phyloP scores from a whole-genome alignment of 805 yeast genomes.

The Kregervanrija fluxuum region DNA sequence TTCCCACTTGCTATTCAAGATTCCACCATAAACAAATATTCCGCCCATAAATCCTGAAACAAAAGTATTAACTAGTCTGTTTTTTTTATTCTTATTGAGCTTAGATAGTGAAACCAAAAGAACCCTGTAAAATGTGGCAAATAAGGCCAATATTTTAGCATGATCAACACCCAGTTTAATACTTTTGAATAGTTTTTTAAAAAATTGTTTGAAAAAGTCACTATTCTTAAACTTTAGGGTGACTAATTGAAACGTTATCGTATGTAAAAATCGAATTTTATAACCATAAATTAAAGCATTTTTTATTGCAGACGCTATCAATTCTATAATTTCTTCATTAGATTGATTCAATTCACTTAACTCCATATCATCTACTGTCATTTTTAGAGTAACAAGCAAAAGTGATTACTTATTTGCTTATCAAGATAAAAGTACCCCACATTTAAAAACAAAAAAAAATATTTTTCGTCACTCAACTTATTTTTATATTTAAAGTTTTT shows the following conservation, averaged over 20 bases:
- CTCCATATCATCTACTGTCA: no score
- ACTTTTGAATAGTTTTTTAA: slow-evolving; percentile 14
- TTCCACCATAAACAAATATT: slow-evolving; percentile 24
- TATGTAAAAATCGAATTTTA: slow-evolving; percentile 25
- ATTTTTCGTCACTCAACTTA: no score
- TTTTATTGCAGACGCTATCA: slow-evolving; percentile 27
- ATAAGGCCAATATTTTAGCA: slow-evolving; percentile 25
- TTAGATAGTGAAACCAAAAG: slow-evolving; percentile 8
- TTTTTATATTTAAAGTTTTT: no score
- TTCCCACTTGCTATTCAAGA: slow-evolving; percentile 9
- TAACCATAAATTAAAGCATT: slow-evolving; percentile 28
- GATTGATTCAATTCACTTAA: not conserved
- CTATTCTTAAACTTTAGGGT: slow-evolving; percentile 5
- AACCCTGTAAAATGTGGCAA: slow-evolving; percentile 24
- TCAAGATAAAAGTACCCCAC: no score
- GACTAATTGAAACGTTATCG: slow-evolving; percentile 22
- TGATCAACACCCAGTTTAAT: slow-evolving; percentile 23
- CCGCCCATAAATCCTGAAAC: slow-evolving; percentile 27
- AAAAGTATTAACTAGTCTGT: slow-evolving; percentile 11
- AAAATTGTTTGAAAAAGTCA: slow-evolving; percentile 8
- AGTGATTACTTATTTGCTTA: no score
- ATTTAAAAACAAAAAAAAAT: no score
- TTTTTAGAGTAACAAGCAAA: no score
- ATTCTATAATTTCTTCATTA: not conserved
- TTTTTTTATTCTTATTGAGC: not conserved